Evolutionary conservation across 345 rosid species (phyloP), one percentile per base, ranked within the genome.

Genomic region (Zanthoxylum bungeanum): DNA sequence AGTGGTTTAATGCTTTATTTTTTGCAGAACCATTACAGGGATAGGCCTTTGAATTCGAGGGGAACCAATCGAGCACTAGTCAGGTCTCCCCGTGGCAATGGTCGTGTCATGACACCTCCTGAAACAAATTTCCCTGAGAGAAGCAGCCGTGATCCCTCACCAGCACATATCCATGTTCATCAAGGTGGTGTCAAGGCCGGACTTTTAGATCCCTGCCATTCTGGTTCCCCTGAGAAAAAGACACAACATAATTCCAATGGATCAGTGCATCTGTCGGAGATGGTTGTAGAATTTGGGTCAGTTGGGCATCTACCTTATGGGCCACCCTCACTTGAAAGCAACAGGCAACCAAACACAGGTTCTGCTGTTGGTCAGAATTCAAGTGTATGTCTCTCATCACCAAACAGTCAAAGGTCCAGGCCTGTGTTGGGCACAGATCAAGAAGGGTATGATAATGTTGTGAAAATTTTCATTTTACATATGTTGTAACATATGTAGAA

Each of bases 1-100:
- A 46, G 9, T 73, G 66, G 57, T 60, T 59, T 80, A 59, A 28
- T 60, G 64, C 68, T 61, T 76, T 22, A 24, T 77, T n/a, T 72
- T 79, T 69, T 82, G 89, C 96, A 92, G 98, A 88, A 74, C 74
- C 92, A 88, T 79, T 92, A 88, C 84, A 82, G 82, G 80, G 91
- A 87, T 37, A 84, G 83, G 76, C 68, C 84, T 34, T 66, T 53
- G 61, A 66, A 76, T 51, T 62, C 77, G 42, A 84, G 89, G 79
- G 91, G 87, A 75, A 85, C 85, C 76, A 77, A 61, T 77, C 87
- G 82, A 75, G 80, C 79, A 57, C 71, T 81, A 30, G 68, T 70
- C 17, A 86, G 89, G 82, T 87, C 98, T 64, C 93, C 88, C 31
- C 84, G 88, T 61, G 71, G 73, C 78, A 87, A 82, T 72, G 84